phyloP scores from a whole-genome alignment of 768 basidiomycete species.

The Amanita molliuscula region DNA sequence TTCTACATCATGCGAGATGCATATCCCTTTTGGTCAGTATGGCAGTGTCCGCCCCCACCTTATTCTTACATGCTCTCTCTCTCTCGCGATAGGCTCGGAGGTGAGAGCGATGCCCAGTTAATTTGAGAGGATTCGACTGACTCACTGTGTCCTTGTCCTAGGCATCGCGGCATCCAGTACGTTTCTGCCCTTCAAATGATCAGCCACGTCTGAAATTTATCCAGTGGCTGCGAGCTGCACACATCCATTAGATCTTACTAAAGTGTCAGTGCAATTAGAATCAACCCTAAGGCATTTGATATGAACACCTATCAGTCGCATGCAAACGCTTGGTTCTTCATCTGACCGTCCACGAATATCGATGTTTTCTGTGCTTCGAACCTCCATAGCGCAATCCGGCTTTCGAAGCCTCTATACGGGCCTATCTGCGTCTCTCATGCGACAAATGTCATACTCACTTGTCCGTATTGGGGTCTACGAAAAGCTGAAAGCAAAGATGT shows the following conservation, averaged over 20 bases:
- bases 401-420: constrained; percentile 72
- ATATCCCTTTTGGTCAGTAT: constrained; percentile 41
- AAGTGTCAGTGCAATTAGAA: constrained; percentile 46
- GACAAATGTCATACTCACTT: constrained; percentile 89
- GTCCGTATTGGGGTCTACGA: constrained; percentile 81
- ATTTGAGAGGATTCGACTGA: constrained; percentile 7
- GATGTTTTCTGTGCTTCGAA: constrained; percentile 51
- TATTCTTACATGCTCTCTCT: constrained; percentile 7
- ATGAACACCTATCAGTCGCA: constrained; percentile 38
- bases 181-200: constrained; percentile 14
- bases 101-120: constrained; percentile 22
- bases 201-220: constrained; percentile 5
- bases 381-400: constrained; percentile 58
- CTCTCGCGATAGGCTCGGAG: constrained; percentile 43
- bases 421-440: constrained; percentile 69
- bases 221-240: constrained; percentile 75
- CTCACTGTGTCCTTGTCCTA: constrained; percentile 13
- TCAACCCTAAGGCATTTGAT: constrained; percentile 2
- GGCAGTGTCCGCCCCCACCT: constrained; percentile 2
- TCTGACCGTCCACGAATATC: constrained; percentile 46
- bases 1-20: constrained; percentile 11
- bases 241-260: constrained; percentile 78
- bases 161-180: constrained; percentile 56
- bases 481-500: constrained; percentile 52
- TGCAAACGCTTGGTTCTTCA: constrained; percentile 58